phyloP scores from a whole-genome alignment of 306 rosid species.

The Sophora flavescens region DNA sequence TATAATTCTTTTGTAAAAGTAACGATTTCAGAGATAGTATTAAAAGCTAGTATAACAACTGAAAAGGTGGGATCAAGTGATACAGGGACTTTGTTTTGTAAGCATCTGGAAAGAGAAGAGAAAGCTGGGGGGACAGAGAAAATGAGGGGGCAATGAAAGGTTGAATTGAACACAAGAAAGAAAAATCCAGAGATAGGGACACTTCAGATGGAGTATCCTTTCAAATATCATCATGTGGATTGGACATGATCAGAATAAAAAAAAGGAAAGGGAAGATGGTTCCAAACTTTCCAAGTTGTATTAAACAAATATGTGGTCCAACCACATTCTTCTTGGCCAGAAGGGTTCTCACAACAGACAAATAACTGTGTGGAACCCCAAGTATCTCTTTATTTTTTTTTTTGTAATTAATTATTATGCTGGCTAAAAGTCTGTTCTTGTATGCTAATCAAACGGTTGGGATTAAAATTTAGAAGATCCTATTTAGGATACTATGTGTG shows the following conservation, averaged over 20 bases:
- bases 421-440: not conserved
- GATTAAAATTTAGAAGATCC: not conserved
- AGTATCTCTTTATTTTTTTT: not conserved
- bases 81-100: not conserved
- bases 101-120: not conserved
- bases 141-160: not conserved
- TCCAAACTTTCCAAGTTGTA: not conserved
- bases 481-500: no score
- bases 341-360: not conserved
- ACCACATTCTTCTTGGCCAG: not conserved
- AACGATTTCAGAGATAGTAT: not conserved
- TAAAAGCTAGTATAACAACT: not conserved
- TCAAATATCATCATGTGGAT: not conserved
- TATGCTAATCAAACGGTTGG: not conserved
- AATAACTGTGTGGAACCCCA: not conserved
- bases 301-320: not conserved
- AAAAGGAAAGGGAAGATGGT: not conserved
- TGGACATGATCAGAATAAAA: not conserved
- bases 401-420: not conserved
- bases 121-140: not conserved
- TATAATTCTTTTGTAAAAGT: no score
- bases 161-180: not conserved
- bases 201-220: not conserved
- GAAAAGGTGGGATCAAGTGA: not conserved
- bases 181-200: not conserved